Conservation (phyloP, 805 yeast genomes). For the Myxozyma vanderwaltii region DNA sequence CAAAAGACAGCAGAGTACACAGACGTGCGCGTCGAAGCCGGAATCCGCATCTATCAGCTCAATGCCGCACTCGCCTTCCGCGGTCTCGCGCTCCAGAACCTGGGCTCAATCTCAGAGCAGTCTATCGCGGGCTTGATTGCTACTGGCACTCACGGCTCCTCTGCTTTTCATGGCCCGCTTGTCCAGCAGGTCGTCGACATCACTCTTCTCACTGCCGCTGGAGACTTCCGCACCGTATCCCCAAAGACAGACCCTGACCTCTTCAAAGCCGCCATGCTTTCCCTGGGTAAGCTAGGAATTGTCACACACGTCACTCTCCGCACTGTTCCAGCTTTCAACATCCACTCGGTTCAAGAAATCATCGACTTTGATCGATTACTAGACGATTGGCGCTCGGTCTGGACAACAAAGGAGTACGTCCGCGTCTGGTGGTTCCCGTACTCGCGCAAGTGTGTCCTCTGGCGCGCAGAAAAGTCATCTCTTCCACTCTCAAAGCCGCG, state of each 20-base stretch:
- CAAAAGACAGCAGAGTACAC: constrained; percentile 68
- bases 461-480: constrained; percentile 83
- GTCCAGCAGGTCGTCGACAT: constrained; percentile 83
- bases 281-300: constrained; percentile 89
- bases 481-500: constrained; percentile 66
- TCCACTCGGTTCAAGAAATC: constrained; percentile 79
- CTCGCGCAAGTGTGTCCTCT: constrained; percentile 76
- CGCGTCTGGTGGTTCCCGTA: constrained; percentile 99
- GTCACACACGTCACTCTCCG: constrained; percentile 84
- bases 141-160: constrained; percentile 96
- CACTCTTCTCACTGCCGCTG: constrained; percentile 72
- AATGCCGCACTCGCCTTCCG: constrained; percentile 63
- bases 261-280: constrained; percentile 79
- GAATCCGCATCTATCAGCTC: constrained; percentile 74
- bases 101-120: constrained; percentile 93
- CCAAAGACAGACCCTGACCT: constrained; percentile 62
- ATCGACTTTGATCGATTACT: constrained; percentile 74
- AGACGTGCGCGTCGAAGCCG: constrained; percentile 94
- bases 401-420: constrained; percentile 88
- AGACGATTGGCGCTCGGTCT: constrained; percentile 60
- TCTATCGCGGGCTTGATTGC: constrained; percentile 94
- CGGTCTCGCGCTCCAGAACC: constrained; percentile 80
- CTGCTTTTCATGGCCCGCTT: constrained; percentile 88
- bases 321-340: constrained; percentile 78
- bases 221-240: constrained; percentile 69